Conservation (phyloP, 139 green algal species). For the Astrephomene gubernaculifera region DNA sequence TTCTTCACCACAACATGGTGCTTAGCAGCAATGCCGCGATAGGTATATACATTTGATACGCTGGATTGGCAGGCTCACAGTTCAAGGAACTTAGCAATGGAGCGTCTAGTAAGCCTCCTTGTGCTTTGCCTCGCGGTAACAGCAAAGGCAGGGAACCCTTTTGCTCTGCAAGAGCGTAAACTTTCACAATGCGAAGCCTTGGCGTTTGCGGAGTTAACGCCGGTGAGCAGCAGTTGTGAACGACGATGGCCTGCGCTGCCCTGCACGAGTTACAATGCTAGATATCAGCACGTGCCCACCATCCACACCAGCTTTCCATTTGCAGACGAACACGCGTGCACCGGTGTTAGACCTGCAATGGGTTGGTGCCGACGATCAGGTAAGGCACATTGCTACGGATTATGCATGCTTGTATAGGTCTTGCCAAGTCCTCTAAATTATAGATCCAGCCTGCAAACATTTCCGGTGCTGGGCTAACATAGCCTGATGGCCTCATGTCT, state of each 20-base stretch:
- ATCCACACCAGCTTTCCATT: neutral
- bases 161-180: neutral
- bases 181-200: neutral
- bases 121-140: neutral
- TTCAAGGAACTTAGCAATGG: neutral
- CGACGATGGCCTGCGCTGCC: neutral
- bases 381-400: conserved; percentile 2
- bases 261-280: neutral
- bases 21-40: too few species aligned
- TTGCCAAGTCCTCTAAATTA: neutral
- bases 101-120: neutral
- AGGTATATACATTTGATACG: too few species aligned
- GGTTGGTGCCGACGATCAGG: conserved; percentile 56
- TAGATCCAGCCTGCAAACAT: neutral
- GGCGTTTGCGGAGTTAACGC: neutral
- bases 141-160: neutral
- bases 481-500: neutral
- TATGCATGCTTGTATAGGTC: neutral
- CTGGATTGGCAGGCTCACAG: too few species aligned
- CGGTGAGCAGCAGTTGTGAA: conserved; percentile 2
- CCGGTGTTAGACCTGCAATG: conserved; percentile 57
- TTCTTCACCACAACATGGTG: too few species aligned
- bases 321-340: conserved; percentile 44
- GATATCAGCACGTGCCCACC: neutral
- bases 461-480: neutral